Conservation (phyloP, 2,329 filamentous ascomycete species). For the Chalaropsis ovoidea region DNA sequence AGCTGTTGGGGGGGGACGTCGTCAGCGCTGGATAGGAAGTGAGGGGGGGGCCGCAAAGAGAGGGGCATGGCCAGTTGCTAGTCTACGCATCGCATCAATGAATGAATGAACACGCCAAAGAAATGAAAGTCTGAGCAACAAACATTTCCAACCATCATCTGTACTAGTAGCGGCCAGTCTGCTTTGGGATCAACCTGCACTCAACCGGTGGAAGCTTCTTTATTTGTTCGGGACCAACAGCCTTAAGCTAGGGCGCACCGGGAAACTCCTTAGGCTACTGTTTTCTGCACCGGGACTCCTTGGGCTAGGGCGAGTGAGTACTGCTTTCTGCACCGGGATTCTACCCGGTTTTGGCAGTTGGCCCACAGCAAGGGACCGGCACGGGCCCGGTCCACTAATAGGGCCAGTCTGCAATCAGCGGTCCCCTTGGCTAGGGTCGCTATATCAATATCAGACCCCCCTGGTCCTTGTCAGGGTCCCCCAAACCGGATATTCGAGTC, state of each 20-base stretch:
- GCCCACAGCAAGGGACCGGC: not conserved
- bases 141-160: not conserved
- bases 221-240: not conserved
- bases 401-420: too few species aligned
- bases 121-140: not conserved
- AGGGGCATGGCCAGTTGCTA: not conserved
- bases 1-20: slow-evolving; percentile 6
- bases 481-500: not conserved
- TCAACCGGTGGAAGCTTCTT: not conserved
- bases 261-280: too few species aligned
- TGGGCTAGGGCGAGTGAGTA: not conserved
- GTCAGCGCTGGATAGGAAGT: not conserved
- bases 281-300: not conserved
- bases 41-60: not conserved
- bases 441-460: not conserved
- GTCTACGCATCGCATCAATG: not conserved
- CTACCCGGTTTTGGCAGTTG: not conserved
- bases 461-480: not conserved
- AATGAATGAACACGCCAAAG: too few species aligned
- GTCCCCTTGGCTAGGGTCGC: not conserved
- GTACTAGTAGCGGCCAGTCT: not conserved
- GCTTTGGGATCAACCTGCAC: not conserved
- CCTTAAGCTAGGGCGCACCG: too few species aligned
- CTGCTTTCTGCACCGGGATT: not conserved
- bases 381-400: slow-evolving; percentile 1